Evolutionary conservation across 1,284 basidiomycete species (phyloP), one percentile per base, ranked within the genome.

Genomic region (Flammula alnicola): DNA sequence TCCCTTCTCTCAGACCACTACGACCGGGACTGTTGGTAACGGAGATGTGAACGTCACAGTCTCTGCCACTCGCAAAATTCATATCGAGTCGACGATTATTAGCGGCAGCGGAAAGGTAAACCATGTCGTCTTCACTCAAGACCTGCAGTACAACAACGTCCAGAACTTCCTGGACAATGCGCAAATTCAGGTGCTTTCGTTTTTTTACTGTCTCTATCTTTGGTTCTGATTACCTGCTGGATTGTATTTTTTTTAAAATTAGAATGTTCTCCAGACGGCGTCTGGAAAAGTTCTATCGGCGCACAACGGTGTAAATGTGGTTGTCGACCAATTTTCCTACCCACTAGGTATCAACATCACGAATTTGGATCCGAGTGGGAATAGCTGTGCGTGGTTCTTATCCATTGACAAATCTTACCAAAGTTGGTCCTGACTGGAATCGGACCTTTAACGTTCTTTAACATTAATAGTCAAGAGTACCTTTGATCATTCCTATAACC

Each of bases 401-500:
- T 26, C 12, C n/a, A 11, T 20, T 36, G 17, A 31, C 20, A 17
- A 17, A 17, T 42, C 19, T 16, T 22, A 26, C 32, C 25, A 51
- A 29, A 37, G 9, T 16, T 43, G 11, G 40, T 37, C 45, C 11
- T 26, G 54, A 32, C 51, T 29, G 26, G 3, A 35, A 32, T 26
- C 17, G n/a, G n/a, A n/a, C n/a, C n/a, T n/a, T n/a, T n/a, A n/a
- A n/a, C n/a, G n/a, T n/a, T n/a, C n/a, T n/a, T n/a, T n/a, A n/a
- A n/a, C n/a, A n/a, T n/a, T n/a, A n/a, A 4, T 46, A 88, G 84
- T 78, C 58, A 70, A 70, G 41, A 71, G 78, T 1, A 61, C 64
- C 6, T 78, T 90, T 55, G 85, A 90, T 58, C 87, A 89, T 60
- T 84, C 81, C 1, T 91, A 88, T 61, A 67, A 80, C 47, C 80